These are phyloP conservation scores for Penicillium sp. DNA, from an alignment of 2,329 filamentous ascomycete species.

Conservation along the genomic window DNA sequence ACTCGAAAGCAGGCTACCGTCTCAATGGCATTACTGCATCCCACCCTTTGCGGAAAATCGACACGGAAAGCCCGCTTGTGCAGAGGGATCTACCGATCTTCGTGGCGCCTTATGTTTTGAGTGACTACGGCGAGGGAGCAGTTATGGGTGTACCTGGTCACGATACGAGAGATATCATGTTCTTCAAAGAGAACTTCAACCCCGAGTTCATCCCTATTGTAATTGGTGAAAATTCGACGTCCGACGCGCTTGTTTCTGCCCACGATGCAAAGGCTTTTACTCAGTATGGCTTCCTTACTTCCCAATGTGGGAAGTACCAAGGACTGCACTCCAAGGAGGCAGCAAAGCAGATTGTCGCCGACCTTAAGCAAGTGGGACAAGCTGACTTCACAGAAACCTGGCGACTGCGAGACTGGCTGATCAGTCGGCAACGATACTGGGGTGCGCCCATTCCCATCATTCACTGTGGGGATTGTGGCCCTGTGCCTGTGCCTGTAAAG, in stretches of 20 bases:
- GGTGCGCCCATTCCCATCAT: constrained; percentile 84
- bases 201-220: constrained; percentile 60
- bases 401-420: constrained; percentile 81
- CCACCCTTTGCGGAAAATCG: constrained; percentile 58
- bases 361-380: constrained; percentile 48
- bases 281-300: constrained; percentile 62
- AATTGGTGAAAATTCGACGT: constrained; percentile 35
- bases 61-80: constrained; percentile 44
- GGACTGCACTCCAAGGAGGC: constrained; percentile 61
- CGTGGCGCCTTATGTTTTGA: constrained; percentile 77
- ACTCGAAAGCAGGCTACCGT: constrained; percentile 61
- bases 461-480: constrained; percentile 70
- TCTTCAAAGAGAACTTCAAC: constrained; percentile 67
- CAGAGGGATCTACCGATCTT: constrained; percentile 62
- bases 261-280: constrained; percentile 54
- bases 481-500: constrained; percentile 69
- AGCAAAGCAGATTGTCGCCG: constrained; percentile 54
- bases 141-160: constrained; percentile 91
- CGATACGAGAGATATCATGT: constrained; percentile 69
- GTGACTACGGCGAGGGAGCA: constrained; percentile 78
- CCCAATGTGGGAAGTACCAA: constrained; percentile 59
- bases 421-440: constrained; percentile 91
- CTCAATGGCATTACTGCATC: constrained; percentile 58
- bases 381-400: constrained; percentile 65
- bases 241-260: constrained; percentile 20